Base-by-base conservation (phyloP, 768 basidiomycete species). In the Mycena rosella region DNA sequence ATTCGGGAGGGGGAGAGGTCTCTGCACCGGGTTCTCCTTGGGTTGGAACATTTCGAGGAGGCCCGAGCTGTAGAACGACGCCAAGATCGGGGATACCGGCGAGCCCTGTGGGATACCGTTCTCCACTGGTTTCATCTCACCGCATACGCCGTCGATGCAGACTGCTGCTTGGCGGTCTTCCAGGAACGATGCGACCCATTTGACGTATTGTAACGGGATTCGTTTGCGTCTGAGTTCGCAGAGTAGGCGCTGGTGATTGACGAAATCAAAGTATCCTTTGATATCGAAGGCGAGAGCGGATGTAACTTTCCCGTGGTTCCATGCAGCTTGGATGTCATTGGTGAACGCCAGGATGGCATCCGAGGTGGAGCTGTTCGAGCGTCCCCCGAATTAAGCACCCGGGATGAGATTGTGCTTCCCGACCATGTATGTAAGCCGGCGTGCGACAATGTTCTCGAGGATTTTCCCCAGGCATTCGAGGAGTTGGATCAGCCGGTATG, bases 401-500 rank as follows among this genome's bases (percentile, higher is more conserved):
- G 70, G 72, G 6, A 80, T 68, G 0, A 80, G 72, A 47, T 75
- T 65, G 52, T 76, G 51, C 3, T 56, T 63, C 0, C 72, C 73
- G 1, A 71, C 75, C 0, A 76, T 54, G 61, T 70, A 76, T 11
- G 71, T 60, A 0, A 83, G 67, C 2, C 74, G 59, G 0, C 63
- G 26, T 2, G 78, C 78, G 0, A 76, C 65, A 6, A 83, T 70
- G 10, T 69, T 68, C 45, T 81, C 78, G 0, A 79, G 66, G 0
- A 80, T 54, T 45, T 83, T 82, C 1, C 80, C 78, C 1, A 81
- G 57, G 60, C 76, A 78, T 44, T 81, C 78, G 0, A 81, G 74
- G 14, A 81, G 76, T 10, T 72, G 74, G 34, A 82, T 82, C 0
- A 77, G 78, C 0, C 76, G 55, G 71, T 82, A 83, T 1, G 82